Conservation (phyloP, 306 rosid species). For the Castanea sativa region DNA sequence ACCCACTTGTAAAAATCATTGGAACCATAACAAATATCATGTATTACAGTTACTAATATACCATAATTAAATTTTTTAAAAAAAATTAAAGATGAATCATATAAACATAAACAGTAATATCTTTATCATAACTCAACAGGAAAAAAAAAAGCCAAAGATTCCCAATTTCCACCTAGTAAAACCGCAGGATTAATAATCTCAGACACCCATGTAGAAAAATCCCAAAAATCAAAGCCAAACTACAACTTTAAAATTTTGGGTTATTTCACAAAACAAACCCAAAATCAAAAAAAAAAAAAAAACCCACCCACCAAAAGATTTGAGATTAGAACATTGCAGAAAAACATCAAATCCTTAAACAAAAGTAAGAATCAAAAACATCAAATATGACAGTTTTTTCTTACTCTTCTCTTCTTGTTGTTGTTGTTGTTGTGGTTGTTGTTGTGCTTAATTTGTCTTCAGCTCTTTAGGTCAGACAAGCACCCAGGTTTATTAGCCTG, state of each 20-base stretch:
- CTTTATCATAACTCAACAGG: not conserved
- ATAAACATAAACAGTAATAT: not conserved
- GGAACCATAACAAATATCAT: not conserved
- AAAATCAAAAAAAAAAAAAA: not conserved
- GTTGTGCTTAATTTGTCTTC: not conserved
- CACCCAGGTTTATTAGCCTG: not conserved
- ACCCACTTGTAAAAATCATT: not conserved
- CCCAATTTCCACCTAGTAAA: not conserved
- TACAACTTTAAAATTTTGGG: not conserved
- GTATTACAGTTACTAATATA: not conserved
- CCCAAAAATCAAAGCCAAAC: not conserved
- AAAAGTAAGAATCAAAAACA: not conserved
- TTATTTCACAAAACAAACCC: not conserved
- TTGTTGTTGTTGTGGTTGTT: not conserved
- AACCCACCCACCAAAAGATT: conserved; percentile 8
- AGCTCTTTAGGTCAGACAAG: conserved; percentile 1
- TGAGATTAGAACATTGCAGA: not conserved
- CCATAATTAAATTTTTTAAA: not conserved
- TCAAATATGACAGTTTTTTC: not conserved
- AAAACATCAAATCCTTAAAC: not conserved
- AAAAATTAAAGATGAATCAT: not conserved
- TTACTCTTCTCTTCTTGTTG: not conserved
- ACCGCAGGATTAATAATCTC: not conserved
- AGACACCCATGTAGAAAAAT: not conserved
- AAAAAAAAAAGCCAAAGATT: not conserved